Evolutionary conservation across 257 asterid species (phyloP).

Genomic region (Solanum virginianum): DNA sequence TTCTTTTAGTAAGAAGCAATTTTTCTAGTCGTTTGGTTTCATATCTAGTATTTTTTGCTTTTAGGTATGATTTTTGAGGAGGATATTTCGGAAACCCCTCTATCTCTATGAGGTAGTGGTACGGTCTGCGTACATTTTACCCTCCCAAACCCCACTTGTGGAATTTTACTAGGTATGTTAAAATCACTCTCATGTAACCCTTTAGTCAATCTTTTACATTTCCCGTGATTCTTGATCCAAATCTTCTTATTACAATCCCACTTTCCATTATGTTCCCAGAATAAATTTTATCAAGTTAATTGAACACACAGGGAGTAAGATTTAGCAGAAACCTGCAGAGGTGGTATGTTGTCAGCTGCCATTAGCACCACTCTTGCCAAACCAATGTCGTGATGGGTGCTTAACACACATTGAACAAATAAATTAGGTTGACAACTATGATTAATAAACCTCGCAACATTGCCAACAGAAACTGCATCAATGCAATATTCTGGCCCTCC

Average conservation of each 20-base stretch:
- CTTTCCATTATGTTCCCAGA: neutral
- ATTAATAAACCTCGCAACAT: constrained; percentile 62
- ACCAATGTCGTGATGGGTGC: constrained; percentile 49
- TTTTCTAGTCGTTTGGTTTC: neutral
- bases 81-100: too few species aligned
- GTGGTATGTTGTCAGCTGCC: constrained; percentile 86
- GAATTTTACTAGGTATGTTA: too few species aligned
- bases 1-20: neutral
- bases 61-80: too few species aligned
- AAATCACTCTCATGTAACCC: neutral
- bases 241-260: neutral
- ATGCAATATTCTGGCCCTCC: constrained; percentile 66
- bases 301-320: neutral
- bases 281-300: neutral
- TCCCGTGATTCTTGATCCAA: neutral
- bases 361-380: constrained; percentile 59
- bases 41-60: too few species aligned
- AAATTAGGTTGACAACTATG: constrained; percentile 85
- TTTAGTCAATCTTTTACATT: neutral
- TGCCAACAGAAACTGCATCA: constrained; percentile 66
- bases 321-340: constrained; percentile 43
- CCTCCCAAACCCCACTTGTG: too few species aligned
- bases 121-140: too few species aligned
- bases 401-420: constrained; percentile 75
- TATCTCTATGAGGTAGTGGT: too few species aligned